Conservation (phyloP, 129 eudicot species). For the Pseudognaphalium luteoalbum region DNA sequence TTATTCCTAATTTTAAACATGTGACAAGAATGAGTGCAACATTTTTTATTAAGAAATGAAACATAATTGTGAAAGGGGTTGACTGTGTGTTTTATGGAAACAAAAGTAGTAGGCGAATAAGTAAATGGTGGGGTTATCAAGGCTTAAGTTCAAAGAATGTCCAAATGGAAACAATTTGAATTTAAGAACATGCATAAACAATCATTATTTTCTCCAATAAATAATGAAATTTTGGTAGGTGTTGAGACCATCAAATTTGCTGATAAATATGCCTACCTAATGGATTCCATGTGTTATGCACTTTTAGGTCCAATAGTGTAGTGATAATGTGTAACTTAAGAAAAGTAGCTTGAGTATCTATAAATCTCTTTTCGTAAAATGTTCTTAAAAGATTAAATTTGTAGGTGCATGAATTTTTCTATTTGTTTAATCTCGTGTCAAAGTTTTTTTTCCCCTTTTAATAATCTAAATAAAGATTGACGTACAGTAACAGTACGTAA, state of each 20-base stretch:
- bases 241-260: constrained; percentile 35
- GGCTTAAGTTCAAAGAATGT: constrained; percentile 39
- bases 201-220: constrained; percentile 12
- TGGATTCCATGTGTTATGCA: constrained; percentile 37
- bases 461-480: too few species aligned
- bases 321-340: constrained; percentile 7
- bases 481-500: too few species aligned
- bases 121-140: constrained; percentile 23
- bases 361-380: background rate
- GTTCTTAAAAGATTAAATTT: background rate
- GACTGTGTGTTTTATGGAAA: constrained; percentile 12
- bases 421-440: too few species aligned
- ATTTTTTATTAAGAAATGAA: background rate
- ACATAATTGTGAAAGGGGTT: constrained; percentile 16
- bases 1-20: constrained; percentile 8
- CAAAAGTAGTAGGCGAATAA: constrained; percentile 10
- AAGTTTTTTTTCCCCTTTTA: too few species aligned
- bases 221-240: constrained; percentile 27
- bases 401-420: too few species aligned
- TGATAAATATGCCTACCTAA: constrained; percentile 21
- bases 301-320: constrained; percentile 26
- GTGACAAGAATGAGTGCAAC: constrained; percentile 5
- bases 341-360: background rate
- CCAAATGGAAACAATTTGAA: constrained; percentile 24
- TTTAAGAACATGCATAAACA: constrained; percentile 28